Conservation (phyloP, 148 eudicot genomes). For the Rheum nobile region DNA sequence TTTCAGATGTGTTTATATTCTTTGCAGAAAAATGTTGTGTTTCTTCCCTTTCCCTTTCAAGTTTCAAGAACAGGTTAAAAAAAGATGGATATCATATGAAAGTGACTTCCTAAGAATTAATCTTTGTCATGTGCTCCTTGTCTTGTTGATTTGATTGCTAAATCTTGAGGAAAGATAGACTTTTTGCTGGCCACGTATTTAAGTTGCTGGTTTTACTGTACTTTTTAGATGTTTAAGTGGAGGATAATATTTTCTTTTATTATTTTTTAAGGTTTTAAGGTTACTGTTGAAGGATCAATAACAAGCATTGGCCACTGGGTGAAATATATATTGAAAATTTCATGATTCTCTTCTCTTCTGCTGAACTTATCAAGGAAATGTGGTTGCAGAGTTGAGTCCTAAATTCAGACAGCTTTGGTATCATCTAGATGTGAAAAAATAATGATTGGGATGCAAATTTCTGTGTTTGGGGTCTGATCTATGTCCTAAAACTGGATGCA, state of each 20-base stretch:
- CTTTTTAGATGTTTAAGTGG: background rate
- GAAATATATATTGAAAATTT: background rate
- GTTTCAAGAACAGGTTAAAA: background rate
- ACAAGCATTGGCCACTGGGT: background rate
- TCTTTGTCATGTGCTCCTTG: background rate
- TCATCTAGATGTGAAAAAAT: background rate
- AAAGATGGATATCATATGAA: background rate
- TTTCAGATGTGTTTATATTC: background rate
- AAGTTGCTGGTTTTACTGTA: too few relatives aligned
- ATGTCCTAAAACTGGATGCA: slow-evolving; percentile 23
- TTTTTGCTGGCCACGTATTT: background rate
- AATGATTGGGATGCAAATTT: background rate
- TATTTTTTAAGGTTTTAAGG: background rate
- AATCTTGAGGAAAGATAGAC: background rate
- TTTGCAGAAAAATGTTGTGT: background rate
- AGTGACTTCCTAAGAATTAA: background rate
- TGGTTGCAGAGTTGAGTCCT: background rate
- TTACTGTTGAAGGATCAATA: background rate
- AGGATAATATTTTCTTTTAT: background rate
- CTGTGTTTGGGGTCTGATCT: background rate
- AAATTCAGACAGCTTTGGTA: background rate
- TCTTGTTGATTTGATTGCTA: background rate
- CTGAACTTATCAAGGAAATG: background rate
- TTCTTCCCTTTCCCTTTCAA: background rate
- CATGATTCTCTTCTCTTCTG: background rate